These are phyloP conservation scores for Fomitopsis serialis DNA, from an alignment of 768 basidiomycete species.

Conservation along the genomic window DNA sequence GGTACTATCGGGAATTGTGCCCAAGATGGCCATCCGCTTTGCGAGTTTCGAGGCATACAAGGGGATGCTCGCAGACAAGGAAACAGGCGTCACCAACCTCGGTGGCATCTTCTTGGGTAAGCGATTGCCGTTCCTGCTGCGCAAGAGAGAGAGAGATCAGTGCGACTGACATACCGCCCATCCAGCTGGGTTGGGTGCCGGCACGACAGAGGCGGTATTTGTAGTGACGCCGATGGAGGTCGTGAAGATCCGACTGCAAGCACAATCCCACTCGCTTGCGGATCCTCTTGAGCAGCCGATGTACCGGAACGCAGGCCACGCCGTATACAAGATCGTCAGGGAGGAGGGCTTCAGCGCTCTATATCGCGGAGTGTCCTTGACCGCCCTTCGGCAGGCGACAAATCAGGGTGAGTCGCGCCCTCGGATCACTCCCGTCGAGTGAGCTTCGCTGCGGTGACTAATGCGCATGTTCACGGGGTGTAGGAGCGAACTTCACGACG, in stretches of 20 bases:
- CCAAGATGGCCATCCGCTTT: conserved; percentile 99
- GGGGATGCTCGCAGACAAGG: conserved; percentile 64
- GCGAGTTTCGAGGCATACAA: conserved; percentile 98
- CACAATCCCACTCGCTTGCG: conserved; percentile 94
- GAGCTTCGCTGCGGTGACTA: too few species aligned
- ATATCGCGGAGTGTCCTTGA: conserved; percentile 90
- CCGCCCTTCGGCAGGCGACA: conserved; percentile 93
- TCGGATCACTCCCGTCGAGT: too few species aligned
- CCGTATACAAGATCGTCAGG: conserved; percentile 87
- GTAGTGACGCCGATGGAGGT: conserved; percentile 99
- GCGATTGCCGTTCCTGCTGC: conserved; percentile 13
- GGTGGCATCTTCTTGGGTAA: conserved; percentile 83
- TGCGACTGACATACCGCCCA: not conserved
- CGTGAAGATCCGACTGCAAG: conserved; percentile 96
- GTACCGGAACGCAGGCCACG: conserved; percentile 96
- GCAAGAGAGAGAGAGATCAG: too few species aligned
- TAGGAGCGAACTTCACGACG: conserved; percentile 95
- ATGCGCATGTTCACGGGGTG: not conserved
- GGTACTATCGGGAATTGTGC: conserved; percentile 93
- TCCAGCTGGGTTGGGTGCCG: conserved; percentile 91
- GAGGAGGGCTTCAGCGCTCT: conserved; percentile 85
- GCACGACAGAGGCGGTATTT: conserved; percentile 89
- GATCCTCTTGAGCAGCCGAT: conserved; percentile 91
- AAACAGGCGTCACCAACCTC: conserved; percentile 74
- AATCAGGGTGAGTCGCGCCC: conserved; percentile 74